phyloP scores from a whole-genome alignment of 495 filamentous ascomycete species.

The Penicillium psychrofluorescens region DNA sequence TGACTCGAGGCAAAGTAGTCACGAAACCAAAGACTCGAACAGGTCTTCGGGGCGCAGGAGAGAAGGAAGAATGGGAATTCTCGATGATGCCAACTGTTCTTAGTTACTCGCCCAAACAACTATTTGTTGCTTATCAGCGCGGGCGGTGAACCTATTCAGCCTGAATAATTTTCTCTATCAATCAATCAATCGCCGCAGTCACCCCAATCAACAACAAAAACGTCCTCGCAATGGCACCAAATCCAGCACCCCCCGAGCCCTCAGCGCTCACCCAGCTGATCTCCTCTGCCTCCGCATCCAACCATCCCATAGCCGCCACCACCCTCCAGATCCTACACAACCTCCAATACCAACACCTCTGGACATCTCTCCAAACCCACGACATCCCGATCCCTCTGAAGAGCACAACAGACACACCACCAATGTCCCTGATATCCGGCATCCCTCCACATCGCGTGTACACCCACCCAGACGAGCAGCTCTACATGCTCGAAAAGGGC shows the following conservation, averaged over 20 bases:
- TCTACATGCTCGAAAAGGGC: slow-evolving; percentile 59
- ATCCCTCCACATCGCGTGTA: slow-evolving; percentile 84
- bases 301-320: slow-evolving; percentile 37
- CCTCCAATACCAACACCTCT: slow-evolving; percentile 79
- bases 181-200: neutral
- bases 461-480: slow-evolving; percentile 87
- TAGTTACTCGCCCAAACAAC: slow-evolving; percentile 4
- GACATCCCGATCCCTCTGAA: slow-evolving; percentile 23
- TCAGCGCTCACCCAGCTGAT: slow-evolving; percentile 32
- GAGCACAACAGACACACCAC: slow-evolving; percentile 23
- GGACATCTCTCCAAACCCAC: slow-evolving; percentile 64
- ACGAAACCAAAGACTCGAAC: neutral
- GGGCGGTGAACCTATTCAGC: slow-evolving; percentile 11
- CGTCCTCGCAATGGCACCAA: slow-evolving; percentile 6
- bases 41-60: neutral
- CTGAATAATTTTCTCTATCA: neutral
- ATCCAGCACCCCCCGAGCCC: slow-evolving; percentile 6
- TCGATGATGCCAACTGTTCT: slow-evolving; percentile 40
- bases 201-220: neutral
- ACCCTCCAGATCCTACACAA: slow-evolving; percentile 69
- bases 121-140: neutral
- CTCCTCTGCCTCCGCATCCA: slow-evolving; percentile 13
- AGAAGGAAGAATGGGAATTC: slow-evolving; percentile 5
- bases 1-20: neutral
- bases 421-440: slow-evolving; percentile 69